Percentiles rank a stretch among this genome's conserved stretches.
These are phyloP conservation scores for Senna siamea DNA, from an alignment of 306 rosid genomes.

Conservation along the genomic window DNA sequence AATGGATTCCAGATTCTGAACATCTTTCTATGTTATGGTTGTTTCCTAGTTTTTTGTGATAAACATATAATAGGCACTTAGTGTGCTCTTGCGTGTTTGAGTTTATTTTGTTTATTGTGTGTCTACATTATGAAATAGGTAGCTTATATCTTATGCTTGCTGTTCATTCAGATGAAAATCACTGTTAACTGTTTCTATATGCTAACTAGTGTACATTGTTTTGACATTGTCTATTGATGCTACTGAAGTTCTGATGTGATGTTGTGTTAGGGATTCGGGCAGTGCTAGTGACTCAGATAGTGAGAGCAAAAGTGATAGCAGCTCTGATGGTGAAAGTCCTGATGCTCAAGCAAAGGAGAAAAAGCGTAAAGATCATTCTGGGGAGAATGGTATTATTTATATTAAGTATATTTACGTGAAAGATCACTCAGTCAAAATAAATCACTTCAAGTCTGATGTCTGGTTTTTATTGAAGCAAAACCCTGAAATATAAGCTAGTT, in stretches of 20 bases:
- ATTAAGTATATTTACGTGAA: not conserved
- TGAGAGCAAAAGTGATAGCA: conserved; percentile 54
- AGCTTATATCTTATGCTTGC: not conserved
- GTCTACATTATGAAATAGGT: not conserved
- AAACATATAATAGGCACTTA: not conserved
- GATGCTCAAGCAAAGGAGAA: conserved; percentile 49
- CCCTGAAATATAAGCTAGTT: not conserved
- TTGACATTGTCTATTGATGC: not conserved
- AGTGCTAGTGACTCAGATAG: conserved; percentile 65
- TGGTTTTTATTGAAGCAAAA: not conserved
- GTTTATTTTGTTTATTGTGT: not conserved
- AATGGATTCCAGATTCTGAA: not conserved
- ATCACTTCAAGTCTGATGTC: not conserved
- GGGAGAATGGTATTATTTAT: conserved; percentile 57
- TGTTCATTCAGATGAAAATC: not conserved
- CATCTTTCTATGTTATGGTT: not conserved
- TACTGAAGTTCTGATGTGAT: conserved; percentile 21
- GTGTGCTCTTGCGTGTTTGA: not conserved
- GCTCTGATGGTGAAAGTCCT: conserved; percentile 52
- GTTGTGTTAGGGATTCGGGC: conserved; percentile 56
- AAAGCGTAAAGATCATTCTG: conserved; percentile 47
- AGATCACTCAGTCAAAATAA: not conserved
- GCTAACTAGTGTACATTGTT: not conserved
- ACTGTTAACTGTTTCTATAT: not conserved
- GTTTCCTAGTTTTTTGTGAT: not conserved